phyloP scores from a whole-genome alignment of 2,329 filamentous ascomycete genomes.

The Aspergillus tanneri region DNA sequence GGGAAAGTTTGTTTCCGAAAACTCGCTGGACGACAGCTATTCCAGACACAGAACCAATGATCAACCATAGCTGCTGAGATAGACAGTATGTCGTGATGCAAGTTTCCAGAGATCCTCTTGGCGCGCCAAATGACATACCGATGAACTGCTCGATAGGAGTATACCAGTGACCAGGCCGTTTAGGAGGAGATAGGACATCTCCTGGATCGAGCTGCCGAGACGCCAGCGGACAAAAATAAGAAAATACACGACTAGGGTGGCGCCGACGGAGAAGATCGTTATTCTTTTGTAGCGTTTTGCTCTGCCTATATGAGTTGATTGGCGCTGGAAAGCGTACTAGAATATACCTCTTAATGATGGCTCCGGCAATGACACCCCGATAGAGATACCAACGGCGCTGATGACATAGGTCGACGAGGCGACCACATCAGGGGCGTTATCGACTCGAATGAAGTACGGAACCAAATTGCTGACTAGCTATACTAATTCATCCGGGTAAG shows the following conservation, averaged over 20 bases:
- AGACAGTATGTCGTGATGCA: constrained; percentile 18
- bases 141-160: constrained; percentile 19
- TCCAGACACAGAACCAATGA: constrained; percentile 15
- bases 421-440: constrained; percentile 8
- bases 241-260: constrained; percentile 6
- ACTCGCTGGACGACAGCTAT: constrained; percentile 14
- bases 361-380: constrained; percentile 11
- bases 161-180: constrained; percentile 13
- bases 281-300: constrained; percentile 8
- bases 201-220: constrained; percentile 10
- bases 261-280: not conserved
- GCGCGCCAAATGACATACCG: constrained; percentile 10
- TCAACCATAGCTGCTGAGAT: constrained; percentile 19
- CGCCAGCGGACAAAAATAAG: constrained; percentile 16
- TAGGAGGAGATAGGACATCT: constrained; percentile 14
- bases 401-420: constrained; percentile 12
- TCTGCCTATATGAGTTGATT: not conserved
- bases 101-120: constrained; percentile 8
- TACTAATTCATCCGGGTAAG: no score
- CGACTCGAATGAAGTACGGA: constrained; percentile 17
- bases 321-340: not conserved
- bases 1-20: constrained; percentile 7
- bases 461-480: constrained; percentile 10
- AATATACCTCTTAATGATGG: constrained; percentile 11
- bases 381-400: constrained; percentile 9